A percentile compares a stretch with the other conserved stretches of the same genome.
These are phyloP conservation scores for Penicillium lagena DNA, from an alignment of 495 filamentous ascomycete species.

Conservation along the genomic window DNA sequence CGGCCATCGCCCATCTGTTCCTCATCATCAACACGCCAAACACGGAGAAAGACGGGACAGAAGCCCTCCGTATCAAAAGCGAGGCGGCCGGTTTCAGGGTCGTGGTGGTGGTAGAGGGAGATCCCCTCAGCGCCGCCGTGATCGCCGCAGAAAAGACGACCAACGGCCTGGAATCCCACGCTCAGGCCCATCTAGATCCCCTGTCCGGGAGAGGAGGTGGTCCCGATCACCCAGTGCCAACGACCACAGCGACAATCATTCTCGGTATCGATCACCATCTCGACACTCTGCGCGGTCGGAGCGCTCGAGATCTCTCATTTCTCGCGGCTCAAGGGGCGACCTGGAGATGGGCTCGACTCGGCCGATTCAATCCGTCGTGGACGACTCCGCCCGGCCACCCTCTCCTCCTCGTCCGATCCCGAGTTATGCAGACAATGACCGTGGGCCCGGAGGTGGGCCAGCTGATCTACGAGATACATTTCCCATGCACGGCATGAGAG, in stretches of 20 bases:
- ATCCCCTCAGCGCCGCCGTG: conserved; percentile 29
- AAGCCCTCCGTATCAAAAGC: conserved; percentile 18
- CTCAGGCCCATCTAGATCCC: conserved; percentile 24
- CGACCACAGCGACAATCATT: conserved; percentile 22
- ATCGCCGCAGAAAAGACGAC: conserved; percentile 26
- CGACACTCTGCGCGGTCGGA: conserved; percentile 28
- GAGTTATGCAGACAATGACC: conserved; percentile 23
- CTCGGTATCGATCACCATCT: conserved; percentile 27
- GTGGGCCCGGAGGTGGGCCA: conserved; percentile 15
- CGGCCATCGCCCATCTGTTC: conserved; percentile 14
- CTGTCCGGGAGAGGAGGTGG: conserved; percentile 22
- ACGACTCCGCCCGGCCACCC: conserved; percentile 23
- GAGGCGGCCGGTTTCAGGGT: conserved; percentile 27
- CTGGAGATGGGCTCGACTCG: conserved; percentile 26
- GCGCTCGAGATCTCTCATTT: conserved; percentile 25
- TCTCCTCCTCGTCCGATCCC: conserved; percentile 34
- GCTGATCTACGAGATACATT: conserved; percentile 23
- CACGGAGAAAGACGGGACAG: conserved; percentile 26
- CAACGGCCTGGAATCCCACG: conserved; percentile 17
- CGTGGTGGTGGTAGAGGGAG: conserved; percentile 27
- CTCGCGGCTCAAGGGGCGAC: conserved; percentile 16
- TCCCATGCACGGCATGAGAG: conserved; percentile 29
- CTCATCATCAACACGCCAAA: conserved; percentile 18
- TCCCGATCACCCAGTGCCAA: conserved; percentile 21
- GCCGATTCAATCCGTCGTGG: conserved; percentile 18